Evolutionary conservation across 2,329 filamentous ascomycete genomes (phyloP), one percentile per base, ranked within the genome.

Genomic region (Exophiala xenobiotica): DNA sequence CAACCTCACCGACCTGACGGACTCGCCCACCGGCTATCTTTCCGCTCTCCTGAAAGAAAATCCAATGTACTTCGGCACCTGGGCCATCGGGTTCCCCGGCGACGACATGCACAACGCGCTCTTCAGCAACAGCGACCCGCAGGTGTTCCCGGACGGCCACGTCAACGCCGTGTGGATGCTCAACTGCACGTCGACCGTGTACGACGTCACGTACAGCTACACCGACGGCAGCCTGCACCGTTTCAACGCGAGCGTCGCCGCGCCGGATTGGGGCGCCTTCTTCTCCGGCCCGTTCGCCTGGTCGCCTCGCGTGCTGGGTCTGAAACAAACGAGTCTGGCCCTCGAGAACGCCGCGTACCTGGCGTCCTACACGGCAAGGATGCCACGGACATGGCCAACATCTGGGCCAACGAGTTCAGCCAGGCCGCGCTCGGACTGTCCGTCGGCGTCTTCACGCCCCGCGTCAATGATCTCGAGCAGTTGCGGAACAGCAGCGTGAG

Each of bases 101-200:
- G 39, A 22, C 42, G 55, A 57, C 40, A 42, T 45, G 16, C 52
- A 57, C 18, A 47, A 42, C 42, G 18, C 39, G 19, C 29, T 54
- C 29, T 41, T 53, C 22, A 11, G 19, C 31, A 29, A 8, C 24
- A 43, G 38, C 18, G 37, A 41, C n/a, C 20, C 2, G 7, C 12
- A 43, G 22, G n/a, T 43, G 5, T 27, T 31, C 20, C 16, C 14
- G 1, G 20, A 16, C 20, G 23, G 20, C 40, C 42, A 4, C 18
- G 47, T 35, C 6, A 16, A 12, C 18, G 37, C 20, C 22, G 5
- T 22, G 14, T 57, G 51, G 26, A 49, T 57, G 12, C 52, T 57
- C 48, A 57, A 57, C 31, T 57, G 55, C 37, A 39, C 41, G 18
- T 40, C 41, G 22, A 53, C 48, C 26, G 44, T 57, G 37, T 57